phyloP scores from a whole-genome alignment of 768 basidiomycete genomes.

The Phanerochaete sordida region DNA sequence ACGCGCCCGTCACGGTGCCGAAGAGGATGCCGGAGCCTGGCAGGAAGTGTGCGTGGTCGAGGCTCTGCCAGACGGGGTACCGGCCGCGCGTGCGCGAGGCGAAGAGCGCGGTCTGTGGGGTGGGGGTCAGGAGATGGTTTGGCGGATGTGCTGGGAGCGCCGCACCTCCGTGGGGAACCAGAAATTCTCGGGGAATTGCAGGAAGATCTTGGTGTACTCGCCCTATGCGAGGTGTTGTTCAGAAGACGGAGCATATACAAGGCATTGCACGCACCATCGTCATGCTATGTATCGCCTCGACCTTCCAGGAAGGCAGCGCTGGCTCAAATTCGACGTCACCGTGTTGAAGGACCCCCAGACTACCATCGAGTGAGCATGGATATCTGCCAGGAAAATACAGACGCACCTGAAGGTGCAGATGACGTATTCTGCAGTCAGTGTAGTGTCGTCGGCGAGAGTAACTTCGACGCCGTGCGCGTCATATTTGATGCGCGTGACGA shows the following conservation, averaged over 20 bases:
- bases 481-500: constrained; percentile 46
- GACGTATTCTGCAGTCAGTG: constrained; percentile 51
- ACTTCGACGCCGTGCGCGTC: constrained; percentile 44
- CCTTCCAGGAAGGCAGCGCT: constrained; percentile 51
- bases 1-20: constrained; percentile 52
- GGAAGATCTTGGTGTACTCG: constrained; percentile 66
- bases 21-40: constrained; percentile 52
- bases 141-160: neutral
- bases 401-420: constrained; percentile 50
- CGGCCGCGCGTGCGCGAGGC: constrained; percentile 51
- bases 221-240: constrained; percentile 26
- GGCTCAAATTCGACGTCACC: constrained; percentile 56
- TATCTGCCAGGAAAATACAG: neutral
- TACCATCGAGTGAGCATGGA: constrained; percentile 17
- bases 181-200: constrained; percentile 59
- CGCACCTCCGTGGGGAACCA: constrained; percentile 47
- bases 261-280: constrained; percentile 42
- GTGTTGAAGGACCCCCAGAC: constrained; percentile 66
- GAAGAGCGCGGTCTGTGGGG: constrained; percentile 37
- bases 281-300: constrained; percentile 59
- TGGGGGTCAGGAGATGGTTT: no score
- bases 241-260: no score
- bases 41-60: constrained; percentile 50
- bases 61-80: constrained; percentile 60
- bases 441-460: constrained; percentile 39